Evolutionary conservation across 2,329 filamentous ascomycete species (phyloP).

Genomic region (Chaetomium sp.): DNA sequence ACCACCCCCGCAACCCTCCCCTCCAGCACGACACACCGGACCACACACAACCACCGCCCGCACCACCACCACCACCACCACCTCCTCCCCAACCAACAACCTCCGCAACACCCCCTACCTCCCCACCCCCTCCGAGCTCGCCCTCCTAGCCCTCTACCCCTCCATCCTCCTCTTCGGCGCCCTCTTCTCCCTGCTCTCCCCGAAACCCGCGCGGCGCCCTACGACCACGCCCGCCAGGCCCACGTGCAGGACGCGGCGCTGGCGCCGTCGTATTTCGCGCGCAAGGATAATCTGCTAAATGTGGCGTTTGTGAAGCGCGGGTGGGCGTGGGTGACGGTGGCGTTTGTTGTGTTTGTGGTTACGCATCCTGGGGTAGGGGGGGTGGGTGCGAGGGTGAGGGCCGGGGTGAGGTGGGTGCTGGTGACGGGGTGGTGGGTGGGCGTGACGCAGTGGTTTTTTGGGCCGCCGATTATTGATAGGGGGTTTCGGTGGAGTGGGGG

Average conservation of each 20-base stretch:
- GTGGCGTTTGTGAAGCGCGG: slow-evolving; percentile 90
- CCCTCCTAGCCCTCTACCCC: slow-evolving; percentile 73
- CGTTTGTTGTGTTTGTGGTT: slow-evolving; percentile 70
- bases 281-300: slow-evolving; percentile 92
- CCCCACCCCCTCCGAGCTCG: slow-evolving; percentile 68
- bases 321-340: slow-evolving; percentile 85
- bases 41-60: slow-evolving; percentile 5
- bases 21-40: slow-evolving; percentile 7
- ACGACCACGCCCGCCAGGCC: slow-evolving; percentile 64
- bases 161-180: slow-evolving; percentile 77
- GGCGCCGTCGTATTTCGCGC: slow-evolving; percentile 85
- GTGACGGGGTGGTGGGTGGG: slow-evolving; percentile 80
- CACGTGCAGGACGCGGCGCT: slow-evolving; percentile 48
- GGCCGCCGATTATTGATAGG: slow-evolving; percentile 84
- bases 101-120: slow-evolving; percentile 59
- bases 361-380: slow-evolving; percentile 61
- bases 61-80: slow-evolving; percentile 16
- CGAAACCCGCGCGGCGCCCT: slow-evolving; percentile 66
- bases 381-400: slow-evolving; percentile 47
- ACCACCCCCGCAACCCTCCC: not conserved
- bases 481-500: slow-evolving; percentile 88
- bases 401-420: slow-evolving; percentile 66
- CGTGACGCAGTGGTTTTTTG: slow-evolving; percentile 97
- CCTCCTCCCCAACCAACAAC: not conserved
- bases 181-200: slow-evolving; percentile 77